These are phyloP conservation scores for Raffaelea deltoideospora DNA, from an alignment of 2,329 filamentous ascomycete genomes.

Conservation along the genomic window DNA sequence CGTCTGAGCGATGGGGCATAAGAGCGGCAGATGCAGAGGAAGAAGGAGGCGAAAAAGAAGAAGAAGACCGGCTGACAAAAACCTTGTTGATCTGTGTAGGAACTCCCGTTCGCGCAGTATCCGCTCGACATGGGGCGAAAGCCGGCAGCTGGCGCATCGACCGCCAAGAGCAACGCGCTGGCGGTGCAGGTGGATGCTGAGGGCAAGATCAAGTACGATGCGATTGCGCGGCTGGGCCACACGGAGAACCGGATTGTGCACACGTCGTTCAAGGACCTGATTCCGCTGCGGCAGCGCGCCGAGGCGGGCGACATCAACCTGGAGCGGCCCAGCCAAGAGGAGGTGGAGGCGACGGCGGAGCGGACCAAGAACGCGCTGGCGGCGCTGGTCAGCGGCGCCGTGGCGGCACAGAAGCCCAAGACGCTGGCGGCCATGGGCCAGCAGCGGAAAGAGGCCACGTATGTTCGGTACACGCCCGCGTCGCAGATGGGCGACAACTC, in stretches of 20 bases:
- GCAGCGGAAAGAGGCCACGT: conserved; percentile 73
- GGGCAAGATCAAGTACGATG: conserved; percentile 92
- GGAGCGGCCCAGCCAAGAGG: conserved; percentile 68
- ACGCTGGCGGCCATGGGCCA: conserved; percentile 58
- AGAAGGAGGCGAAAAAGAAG: no score
- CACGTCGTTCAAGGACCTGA: conserved; percentile 91
- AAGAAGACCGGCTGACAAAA: no score
- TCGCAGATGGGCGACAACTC: conserved; percentile 88
- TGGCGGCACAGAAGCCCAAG: conserved; percentile 90
- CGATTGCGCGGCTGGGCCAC: conserved; percentile 83
- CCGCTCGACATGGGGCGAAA: conserved; percentile 80
- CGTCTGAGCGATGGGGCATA: conserved; percentile 26
- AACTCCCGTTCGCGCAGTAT: conserved; percentile 69
- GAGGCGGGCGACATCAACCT: conserved; percentile 85
- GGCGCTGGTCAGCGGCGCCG: conserved; percentile 66
- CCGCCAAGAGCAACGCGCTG: conserved; percentile 66
- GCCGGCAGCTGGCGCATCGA: no score
- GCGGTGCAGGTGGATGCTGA: conserved; percentile 83
- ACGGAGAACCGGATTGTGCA: conserved; percentile 73
- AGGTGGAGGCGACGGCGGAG: conserved; percentile 72
- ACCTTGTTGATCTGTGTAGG: not conserved
- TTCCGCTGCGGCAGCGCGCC: conserved; percentile 81
- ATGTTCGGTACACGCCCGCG: conserved; percentile 87
- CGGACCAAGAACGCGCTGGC: conserved; percentile 78
- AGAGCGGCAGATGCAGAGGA: not conserved